Percentiles rank a stretch among this genome's conserved stretches.
Conservation (phyloP, 805 yeast genomes). For the Candida tammaniensis region DNA sequence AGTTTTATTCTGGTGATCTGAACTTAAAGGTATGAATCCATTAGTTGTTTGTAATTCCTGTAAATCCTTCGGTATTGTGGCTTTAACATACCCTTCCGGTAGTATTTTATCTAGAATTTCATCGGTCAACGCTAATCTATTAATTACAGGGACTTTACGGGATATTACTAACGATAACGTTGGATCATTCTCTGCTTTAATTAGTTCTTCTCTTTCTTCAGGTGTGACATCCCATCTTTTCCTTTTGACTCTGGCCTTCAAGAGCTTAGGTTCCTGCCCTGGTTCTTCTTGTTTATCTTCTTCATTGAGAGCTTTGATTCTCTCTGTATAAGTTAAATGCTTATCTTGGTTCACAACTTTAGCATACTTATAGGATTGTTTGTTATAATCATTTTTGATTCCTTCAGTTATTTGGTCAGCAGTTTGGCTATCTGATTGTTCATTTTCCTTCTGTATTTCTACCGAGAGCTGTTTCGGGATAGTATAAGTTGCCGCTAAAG, state of each 20-base stretch:
- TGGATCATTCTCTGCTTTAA: slow-evolving; percentile 4
- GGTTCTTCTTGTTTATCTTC: neutral
- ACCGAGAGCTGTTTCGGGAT: slow-evolving; percentile 27
- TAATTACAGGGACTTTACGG: slow-evolving; percentile 23
- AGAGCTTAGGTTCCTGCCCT: neutral
- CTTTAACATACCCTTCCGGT: slow-evolving; percentile 51
- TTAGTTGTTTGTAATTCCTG: neutral
- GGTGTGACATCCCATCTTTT: slow-evolving; percentile 48
- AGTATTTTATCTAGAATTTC: slow-evolving; percentile 46
- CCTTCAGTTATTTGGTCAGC: slow-evolving; percentile 17
- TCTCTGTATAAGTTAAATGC: slow-evolving; percentile 24
- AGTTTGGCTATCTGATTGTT: slow-evolving; percentile 15
- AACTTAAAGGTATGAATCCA: slow-evolving; percentile 49
- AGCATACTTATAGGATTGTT: slow-evolving; percentile 24
- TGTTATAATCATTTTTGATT: slow-evolving; percentile 24
- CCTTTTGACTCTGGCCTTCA: slow-evolving; percentile 23
- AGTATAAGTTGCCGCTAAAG: slow-evolving; percentile 28
- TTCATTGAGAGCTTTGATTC: slow-evolving; percentile 8
- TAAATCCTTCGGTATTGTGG: slow-evolving; percentile 34
- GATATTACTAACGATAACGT: neutral
- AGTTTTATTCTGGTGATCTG: slow-evolving; percentile 19
- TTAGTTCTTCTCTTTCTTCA: slow-evolving; percentile 24
- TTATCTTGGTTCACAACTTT: slow-evolving; percentile 22
- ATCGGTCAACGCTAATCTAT: slow-evolving; percentile 39
- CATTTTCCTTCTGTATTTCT: slow-evolving; percentile 23